phyloP scores from a whole-genome alignment of 306 rosid species.

The Pachyrhizus erosus region DNA sequence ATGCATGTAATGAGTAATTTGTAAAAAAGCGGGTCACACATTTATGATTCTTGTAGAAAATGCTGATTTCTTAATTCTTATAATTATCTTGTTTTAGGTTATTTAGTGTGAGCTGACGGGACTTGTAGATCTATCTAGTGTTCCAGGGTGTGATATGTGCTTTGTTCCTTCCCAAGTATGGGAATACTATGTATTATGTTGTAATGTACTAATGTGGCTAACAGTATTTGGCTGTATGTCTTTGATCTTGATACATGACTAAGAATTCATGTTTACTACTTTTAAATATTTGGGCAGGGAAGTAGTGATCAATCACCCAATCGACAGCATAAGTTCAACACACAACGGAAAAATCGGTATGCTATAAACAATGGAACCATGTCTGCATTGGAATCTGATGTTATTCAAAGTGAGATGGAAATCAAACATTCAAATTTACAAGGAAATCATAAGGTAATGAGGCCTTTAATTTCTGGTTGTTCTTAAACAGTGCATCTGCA shows the following conservation, averaged over 20 bases:
- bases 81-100: constrained; percentile 21
- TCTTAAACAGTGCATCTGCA: background rate
- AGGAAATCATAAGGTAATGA: constrained; percentile 60
- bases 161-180: background rate
- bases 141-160: background rate
- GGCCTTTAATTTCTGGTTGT: constrained; percentile 37
- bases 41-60: background rate
- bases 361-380: constrained; percentile 59
- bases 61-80: background rate
- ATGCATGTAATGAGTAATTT: background rate
- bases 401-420: constrained; percentile 46
- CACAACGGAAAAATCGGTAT: constrained; percentile 47
- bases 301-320: constrained; percentile 59
- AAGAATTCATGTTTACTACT: constrained; percentile 5
- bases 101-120: background rate
- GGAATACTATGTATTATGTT: constrained; percentile 6
- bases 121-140: constrained; percentile 5
- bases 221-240: background rate
- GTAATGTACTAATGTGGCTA: background rate
- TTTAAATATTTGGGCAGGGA: constrained; percentile 54
- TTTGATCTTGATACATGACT: background rate
- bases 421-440: constrained; percentile 50
- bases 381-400: constrained; percentile 44
- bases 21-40: background rate
- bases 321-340: constrained; percentile 54